phyloP scores from a whole-genome alignment of 2,329 filamentous ascomycete genomes.

The Colletotrichum musicola region DNA sequence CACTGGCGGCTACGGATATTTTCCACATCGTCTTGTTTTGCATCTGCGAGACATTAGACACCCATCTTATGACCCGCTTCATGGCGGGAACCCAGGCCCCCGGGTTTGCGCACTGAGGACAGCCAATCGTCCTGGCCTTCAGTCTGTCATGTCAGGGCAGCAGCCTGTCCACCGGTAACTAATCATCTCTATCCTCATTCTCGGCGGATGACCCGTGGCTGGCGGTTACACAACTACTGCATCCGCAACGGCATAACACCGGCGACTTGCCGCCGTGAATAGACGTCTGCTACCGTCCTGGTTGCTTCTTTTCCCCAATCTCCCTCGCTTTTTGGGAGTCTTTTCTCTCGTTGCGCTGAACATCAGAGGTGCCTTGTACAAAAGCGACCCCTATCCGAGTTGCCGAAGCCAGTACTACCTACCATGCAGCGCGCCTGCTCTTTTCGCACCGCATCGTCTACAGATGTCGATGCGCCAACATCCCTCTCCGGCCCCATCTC shows the following conservation, averaged over 20 bases:
- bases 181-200: no score
- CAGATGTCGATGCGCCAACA: not conserved
- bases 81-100: slow-evolving; percentile 7
- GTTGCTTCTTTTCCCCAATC: not conserved
- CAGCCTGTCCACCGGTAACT: not conserved
- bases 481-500: not conserved
- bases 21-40: slow-evolving; percentile 18
- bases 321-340: no score
- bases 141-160: not conserved
- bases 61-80: slow-evolving; percentile 4
- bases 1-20: slow-evolving; percentile 1
- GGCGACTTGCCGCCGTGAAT: not conserved
- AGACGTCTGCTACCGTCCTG: not conserved
- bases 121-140: not conserved
- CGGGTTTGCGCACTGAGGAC: not conserved
- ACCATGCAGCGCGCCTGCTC: not conserved
- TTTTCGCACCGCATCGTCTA: not conserved
- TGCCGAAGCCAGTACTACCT: slow-evolving; percentile 1
- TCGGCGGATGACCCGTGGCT: not conserved
- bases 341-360: not conserved
- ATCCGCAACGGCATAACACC: not conserved
- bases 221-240: slow-evolving; percentile 2
- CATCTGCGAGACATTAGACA: slow-evolving; percentile 32
- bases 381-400: not conserved
- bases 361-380: not conserved